Percentiles rank a stretch among this genome's conserved stretches.
Conservation (phyloP, 805 yeast species). For the Spathaspora hagerdaliae region DNA sequence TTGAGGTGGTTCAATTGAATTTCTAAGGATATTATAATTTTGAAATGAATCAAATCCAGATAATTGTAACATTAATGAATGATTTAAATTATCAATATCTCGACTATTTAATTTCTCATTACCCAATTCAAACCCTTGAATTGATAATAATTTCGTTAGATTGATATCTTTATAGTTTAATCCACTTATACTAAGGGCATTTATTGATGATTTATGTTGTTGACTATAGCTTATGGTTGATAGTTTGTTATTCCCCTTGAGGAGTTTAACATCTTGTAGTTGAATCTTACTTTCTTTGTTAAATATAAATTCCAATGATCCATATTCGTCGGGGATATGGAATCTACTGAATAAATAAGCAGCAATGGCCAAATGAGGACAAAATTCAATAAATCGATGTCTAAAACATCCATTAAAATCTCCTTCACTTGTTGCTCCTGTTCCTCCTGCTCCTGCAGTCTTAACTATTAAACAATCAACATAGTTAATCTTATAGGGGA, state of each 20-base stretch:
- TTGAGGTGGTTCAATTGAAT: slow-evolving; percentile 20
- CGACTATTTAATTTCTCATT: slow-evolving; percentile 10
- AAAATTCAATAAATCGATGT: slow-evolving; percentile 19
- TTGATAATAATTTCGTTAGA: slow-evolving; percentile 15
- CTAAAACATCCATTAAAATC: slow-evolving; percentile 18
- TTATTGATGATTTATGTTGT: slow-evolving; percentile 22
- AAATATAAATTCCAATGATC: slow-evolving; percentile 6
- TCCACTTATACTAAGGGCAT: slow-evolving; percentile 16
- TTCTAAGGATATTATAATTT: slow-evolving; percentile 16
- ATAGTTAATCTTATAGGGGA: slow-evolving; percentile 4
- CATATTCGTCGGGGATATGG: slow-evolving; percentile 22
- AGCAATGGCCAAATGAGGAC: slow-evolving; percentile 24
- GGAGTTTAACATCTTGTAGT: slow-evolving; percentile 15
- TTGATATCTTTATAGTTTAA: slow-evolving; percentile 16
- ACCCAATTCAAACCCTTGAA: slow-evolving; percentile 9
- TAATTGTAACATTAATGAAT: slow-evolving; percentile 10
- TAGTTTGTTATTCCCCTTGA: slow-evolving; percentile 22
- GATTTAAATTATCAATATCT: slow-evolving; percentile 10
- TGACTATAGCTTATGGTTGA: slow-evolving; percentile 21
- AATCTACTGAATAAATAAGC: slow-evolving; percentile 24
- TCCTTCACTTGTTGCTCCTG: slow-evolving; percentile 5
- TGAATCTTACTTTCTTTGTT: slow-evolving; percentile 4
- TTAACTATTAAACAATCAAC: slow-evolving; percentile 3
- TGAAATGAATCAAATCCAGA: slow-evolving; percentile 20
- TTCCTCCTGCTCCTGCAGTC: not conserved